These are phyloP conservation scores for Triangularia setosa DNA, from an alignment of 2,329 filamentous ascomycete species.

Conservation along the genomic window DNA sequence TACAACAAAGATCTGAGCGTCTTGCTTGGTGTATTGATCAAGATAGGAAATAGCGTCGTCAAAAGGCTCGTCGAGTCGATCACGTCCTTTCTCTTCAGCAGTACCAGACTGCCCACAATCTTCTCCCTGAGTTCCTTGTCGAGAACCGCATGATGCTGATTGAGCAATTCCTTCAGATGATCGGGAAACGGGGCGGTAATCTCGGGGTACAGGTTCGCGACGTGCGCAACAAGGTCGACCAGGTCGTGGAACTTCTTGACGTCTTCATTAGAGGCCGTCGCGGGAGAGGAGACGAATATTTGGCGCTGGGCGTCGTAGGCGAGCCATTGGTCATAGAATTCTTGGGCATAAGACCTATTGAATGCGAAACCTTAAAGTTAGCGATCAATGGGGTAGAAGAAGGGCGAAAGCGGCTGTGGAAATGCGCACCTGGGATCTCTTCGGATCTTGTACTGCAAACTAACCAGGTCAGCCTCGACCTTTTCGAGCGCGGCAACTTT, in stretches of 20 bases:
- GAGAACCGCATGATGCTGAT: slow-evolving; percentile 75
- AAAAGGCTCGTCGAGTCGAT: slow-evolving; percentile 80
- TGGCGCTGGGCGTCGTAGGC: slow-evolving; percentile 62
- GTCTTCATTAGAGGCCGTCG: slow-evolving; percentile 71
- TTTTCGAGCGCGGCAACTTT: slow-evolving; percentile 92
- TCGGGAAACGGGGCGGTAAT: slow-evolving; percentile 73
- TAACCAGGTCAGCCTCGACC: slow-evolving; percentile 86
- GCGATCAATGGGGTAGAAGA: not conserved
- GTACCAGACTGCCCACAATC: slow-evolving; percentile 82
- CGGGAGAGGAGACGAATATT: slow-evolving; percentile 82
- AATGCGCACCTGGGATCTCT: slow-evolving; percentile 64
- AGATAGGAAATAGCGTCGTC: slow-evolving; percentile 89
- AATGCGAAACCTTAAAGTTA: slow-evolving; percentile 2
- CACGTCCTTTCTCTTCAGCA: slow-evolving; percentile 86
- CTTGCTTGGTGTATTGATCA: slow-evolving; percentile 85
- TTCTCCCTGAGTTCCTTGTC: slow-evolving; percentile 88
- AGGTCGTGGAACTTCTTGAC: slow-evolving; percentile 83
- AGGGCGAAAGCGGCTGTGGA: not conserved
- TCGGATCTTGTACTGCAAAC: slow-evolving; percentile 86
- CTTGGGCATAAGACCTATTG: slow-evolving; percentile 76
- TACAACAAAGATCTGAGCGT: slow-evolving; percentile 77
- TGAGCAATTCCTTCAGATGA: slow-evolving; percentile 77
- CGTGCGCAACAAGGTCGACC: slow-evolving; percentile 89
- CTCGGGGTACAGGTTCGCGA: slow-evolving; percentile 87
- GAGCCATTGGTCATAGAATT: slow-evolving; percentile 54